These are phyloP conservation scores for Priceomyces melissophilus DNA, from an alignment of 805 yeast species.

Conservation along the genomic window DNA sequence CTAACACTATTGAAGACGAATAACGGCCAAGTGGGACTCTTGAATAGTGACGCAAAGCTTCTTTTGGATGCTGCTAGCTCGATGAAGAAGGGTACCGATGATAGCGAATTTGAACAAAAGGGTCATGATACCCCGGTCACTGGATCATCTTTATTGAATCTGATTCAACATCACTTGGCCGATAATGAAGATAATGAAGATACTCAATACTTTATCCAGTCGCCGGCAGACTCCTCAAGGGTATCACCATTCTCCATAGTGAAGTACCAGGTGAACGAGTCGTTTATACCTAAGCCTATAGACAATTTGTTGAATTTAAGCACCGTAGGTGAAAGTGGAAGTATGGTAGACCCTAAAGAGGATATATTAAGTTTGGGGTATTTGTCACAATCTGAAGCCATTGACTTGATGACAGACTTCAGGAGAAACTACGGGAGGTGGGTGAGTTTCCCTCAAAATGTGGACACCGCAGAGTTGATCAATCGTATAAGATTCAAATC, in stretches of 20 bases:
- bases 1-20: slow-evolving; percentile 20
- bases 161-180: neutral
- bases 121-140: too few species aligned
- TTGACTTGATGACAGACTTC: slow-evolving; percentile 52
- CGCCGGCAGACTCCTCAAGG: slow-evolving; percentile 34
- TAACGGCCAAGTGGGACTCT: slow-evolving; percentile 3
- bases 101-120: too few species aligned
- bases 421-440: slow-evolving; percentile 70
- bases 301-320: slow-evolving; percentile 22
- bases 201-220: slow-evolving; percentile 15
- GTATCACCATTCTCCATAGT: slow-evolving; percentile 46
- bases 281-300: slow-evolving; percentile 34
- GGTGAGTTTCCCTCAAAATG: slow-evolving; percentile 64
- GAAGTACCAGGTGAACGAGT: slow-evolving; percentile 25
- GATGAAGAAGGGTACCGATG: too few species aligned
- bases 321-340: slow-evolving; percentile 3
- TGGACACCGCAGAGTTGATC: slow-evolving; percentile 47
- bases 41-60: slow-evolving; percentile 21
- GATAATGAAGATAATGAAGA: neutral
- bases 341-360: slow-evolving; percentile 18
- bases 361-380: slow-evolving; percentile 54
- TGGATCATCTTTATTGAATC: too few species aligned
- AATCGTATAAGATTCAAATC: slow-evolving; percentile 48
- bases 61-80: slow-evolving; percentile 25
- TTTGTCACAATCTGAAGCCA: slow-evolving; percentile 45